phyloP scores from a whole-genome alignment of 345 rosid species.

The Populus deltoides region DNA sequence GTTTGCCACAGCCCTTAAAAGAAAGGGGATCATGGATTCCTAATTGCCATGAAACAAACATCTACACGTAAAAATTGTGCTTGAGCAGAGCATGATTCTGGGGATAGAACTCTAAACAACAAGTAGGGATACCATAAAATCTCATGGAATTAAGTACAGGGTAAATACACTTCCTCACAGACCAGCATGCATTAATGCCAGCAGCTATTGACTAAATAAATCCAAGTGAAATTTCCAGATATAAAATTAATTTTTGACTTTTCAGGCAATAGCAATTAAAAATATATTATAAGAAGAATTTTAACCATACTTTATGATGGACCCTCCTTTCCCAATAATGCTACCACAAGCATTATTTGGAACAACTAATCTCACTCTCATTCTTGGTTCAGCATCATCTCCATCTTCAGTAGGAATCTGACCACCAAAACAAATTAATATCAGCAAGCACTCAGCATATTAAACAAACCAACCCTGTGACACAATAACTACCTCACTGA shows the following conservation, averaged over 20 bases:
- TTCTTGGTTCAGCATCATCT: constrained; percentile 72
- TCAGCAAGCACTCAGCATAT: constrained; percentile 2
- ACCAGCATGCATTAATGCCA: not conserved
- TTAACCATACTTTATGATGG: constrained; percentile 79
- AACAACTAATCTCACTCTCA: constrained; percentile 84
- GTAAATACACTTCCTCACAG: not conserved
- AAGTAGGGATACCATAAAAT: not conserved
- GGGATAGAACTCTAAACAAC: not conserved
- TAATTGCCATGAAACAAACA: not conserved
- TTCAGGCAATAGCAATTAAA: not conserved
- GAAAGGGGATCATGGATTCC: not conserved
- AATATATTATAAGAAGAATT: constrained; percentile 6
- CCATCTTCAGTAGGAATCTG: constrained; percentile 79
- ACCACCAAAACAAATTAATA: constrained; percentile 23
- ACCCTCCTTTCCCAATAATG: constrained; percentile 98
- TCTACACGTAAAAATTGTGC: not conserved
- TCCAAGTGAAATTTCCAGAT: not conserved
- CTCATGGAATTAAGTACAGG: not conserved
- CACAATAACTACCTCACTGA: constrained; percentile 68
- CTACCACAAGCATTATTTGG: constrained; percentile 97
- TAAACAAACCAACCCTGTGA: not conserved
- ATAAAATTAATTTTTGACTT: not conserved
- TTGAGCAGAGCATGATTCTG: not conserved
- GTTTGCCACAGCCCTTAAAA: not conserved
- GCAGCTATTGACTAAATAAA: not conserved